Evolutionary conservation across 257 asterid genomes (phyloP), one percentile per base, ranked within the genome.

Genomic region (Nicotiana noctiflora): DNA sequence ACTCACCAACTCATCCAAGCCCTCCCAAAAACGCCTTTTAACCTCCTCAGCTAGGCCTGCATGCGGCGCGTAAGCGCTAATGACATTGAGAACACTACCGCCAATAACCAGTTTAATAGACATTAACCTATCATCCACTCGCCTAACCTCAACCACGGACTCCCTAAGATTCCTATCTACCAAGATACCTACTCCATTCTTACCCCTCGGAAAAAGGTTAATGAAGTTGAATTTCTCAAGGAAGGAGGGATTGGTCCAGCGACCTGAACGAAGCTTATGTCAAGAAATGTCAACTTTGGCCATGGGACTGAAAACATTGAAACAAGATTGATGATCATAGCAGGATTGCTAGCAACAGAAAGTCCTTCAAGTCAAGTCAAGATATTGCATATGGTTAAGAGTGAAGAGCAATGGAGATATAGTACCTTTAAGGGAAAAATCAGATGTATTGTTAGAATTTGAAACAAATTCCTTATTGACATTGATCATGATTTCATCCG

Each of bases 371-470:
- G 78, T 80, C 66, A 80, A 55, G 23, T 80, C 83, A 18, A 66
- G 83, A 65, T 66, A 59, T 10, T 3, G 57, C 15, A 80, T 46
- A 53, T 66, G 78, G 29, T 66, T 57, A 52, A 66, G 83, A 27
- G 67, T 49, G 25, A 66, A 80, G 57, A 80, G 67, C 46, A 75
- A 66, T 52, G 67, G 78, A 49, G 83, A 66, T 19, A 80, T 51
- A 12, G 1, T 51, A 49, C 83, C 83, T 80, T 49, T 53, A 12
- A 80, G 77, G 21, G 67, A 19, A 37, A 68, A 68, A 2, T 44
- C 3, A 0, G 67, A 80, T 4, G 46, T 44, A 34, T 32, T 32
- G 8, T 52, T 66, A 19, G 57, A 51, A 34, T 21, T 19, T 46
- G 67, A n/a, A 66, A 80, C 59, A 18, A 67, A 18, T 66, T 80